Evolutionary conservation across 805 yeast species (phyloP).

Genomic region (Hanseniaspora clermontiae): DNA sequence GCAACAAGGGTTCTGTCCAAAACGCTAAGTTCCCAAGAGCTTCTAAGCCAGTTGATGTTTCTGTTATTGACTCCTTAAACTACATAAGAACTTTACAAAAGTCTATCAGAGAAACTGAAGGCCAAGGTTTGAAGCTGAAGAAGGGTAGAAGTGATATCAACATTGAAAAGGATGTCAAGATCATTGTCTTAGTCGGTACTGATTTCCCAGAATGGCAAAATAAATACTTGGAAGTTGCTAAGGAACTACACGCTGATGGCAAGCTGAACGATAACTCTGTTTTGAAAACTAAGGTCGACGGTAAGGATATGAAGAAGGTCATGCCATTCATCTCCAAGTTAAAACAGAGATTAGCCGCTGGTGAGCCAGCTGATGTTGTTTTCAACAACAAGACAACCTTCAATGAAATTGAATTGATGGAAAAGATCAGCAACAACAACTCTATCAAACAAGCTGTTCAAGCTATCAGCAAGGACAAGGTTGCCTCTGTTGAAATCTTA

Average conservation of each 20-base stretch:
- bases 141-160: constrained; percentile 77
- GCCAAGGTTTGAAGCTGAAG: constrained; percentile 61
- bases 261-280: constrained; percentile 51
- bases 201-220: constrained; percentile 92
- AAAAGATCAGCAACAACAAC: constrained; percentile 27
- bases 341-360: constrained; percentile 57
- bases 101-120: constrained; percentile 86
- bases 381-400: constrained; percentile 82
- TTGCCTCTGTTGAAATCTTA: constrained; percentile 48
- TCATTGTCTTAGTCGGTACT: constrained; percentile 61
- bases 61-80: constrained; percentile 53
- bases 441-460: constrained; percentile 45
- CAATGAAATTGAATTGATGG: constrained; percentile 38
- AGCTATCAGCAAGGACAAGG: constrained; percentile 46
- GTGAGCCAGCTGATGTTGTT: constrained; percentile 61
- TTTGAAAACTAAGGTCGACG: constrained; percentile 50
- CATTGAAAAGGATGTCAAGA: constrained; percentile 53
- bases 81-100: constrained; percentile 72
- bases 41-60: constrained; percentile 48
- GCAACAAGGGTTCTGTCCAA: constrained; percentile 55
- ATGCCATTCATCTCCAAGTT: constrained; percentile 90
- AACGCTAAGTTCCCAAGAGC: constrained; percentile 69
- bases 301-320: constrained; percentile 90
- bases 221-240: constrained; percentile 64
- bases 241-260: constrained; percentile 56